Evolutionary conservation across 805 yeast species (phyloP).

Genomic region (Jamesozyma rosinii): DNA sequence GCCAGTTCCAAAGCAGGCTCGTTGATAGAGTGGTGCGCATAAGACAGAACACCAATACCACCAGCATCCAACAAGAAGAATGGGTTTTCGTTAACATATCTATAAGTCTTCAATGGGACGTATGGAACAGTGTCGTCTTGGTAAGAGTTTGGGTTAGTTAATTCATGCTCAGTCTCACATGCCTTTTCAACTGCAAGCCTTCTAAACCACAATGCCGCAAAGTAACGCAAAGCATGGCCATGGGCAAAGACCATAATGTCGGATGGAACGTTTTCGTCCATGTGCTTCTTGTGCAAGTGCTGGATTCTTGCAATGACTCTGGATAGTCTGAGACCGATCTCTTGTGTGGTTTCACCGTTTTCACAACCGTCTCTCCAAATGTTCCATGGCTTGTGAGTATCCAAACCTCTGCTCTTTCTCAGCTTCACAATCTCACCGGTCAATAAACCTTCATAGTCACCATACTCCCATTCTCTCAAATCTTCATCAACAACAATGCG

Average conservation of each 20-base stretch:
- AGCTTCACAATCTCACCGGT: constrained; percentile 57
- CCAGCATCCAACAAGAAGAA: constrained; percentile 86
- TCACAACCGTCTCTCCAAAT: constrained; percentile 94
- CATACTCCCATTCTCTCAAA: constrained; percentile 91
- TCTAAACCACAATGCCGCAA: constrained; percentile 79
- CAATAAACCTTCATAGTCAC: constrained; percentile 82
- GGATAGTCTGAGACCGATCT: constrained; percentile 68
- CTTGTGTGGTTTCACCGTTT: constrained; percentile 63
- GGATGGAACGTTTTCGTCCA: constrained; percentile 43
- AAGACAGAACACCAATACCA: constrained; percentile 85
- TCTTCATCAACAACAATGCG: constrained; percentile 50
- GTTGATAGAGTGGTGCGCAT: constrained; percentile 71
- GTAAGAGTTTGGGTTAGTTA: constrained; percentile 16
- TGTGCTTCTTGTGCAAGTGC: constrained; percentile 45
- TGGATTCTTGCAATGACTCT: constrained; percentile 56
- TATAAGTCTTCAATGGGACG: constrained; percentile 28
- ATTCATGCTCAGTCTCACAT: constrained; percentile 18
- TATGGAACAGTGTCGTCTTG: constrained; percentile 29
- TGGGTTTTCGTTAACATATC: constrained; percentile 48
- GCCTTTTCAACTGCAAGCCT: constrained; percentile 26
- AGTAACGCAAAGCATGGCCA: constrained; percentile 85
- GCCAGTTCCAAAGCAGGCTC: constrained; percentile 85
- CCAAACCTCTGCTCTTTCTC: constrained; percentile 53
- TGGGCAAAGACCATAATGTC: constrained; percentile 84
- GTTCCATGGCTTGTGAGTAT: constrained; percentile 47